Conservation (phyloP, 192 early-diverging fungal species). For the Umbelopsis vinacea region DNA sequence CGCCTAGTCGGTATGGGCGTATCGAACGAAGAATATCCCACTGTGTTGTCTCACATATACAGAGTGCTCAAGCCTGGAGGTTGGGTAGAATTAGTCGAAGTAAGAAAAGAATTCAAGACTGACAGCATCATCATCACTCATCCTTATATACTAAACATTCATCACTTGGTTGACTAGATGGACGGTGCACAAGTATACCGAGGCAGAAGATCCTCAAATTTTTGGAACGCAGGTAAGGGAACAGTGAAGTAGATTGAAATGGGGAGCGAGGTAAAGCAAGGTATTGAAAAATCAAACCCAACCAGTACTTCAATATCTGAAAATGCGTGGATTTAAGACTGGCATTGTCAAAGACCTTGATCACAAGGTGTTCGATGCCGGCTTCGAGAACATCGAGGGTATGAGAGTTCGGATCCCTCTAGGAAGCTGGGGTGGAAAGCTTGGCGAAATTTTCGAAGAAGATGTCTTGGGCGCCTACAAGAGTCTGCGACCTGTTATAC, state of each 20-base stretch:
- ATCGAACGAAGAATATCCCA: constrained; percentile 20
- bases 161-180: not conserved
- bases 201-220: not conserved
- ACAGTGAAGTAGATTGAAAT: too few species aligned
- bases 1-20: constrained; percentile 26
- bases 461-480: not conserved
- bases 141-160: too few species aligned
- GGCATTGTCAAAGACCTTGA: not conserved
- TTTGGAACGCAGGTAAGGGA: not conserved
- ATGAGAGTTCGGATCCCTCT: not conserved
- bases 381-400: not conserved
- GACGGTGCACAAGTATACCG: not conserved
- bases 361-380: not conserved
- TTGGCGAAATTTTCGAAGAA: not conserved
- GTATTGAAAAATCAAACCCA: too few species aligned
- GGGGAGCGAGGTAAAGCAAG: too few species aligned
- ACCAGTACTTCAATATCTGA: not conserved
- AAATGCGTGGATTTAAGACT: not conserved
- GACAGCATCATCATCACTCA: too few species aligned
- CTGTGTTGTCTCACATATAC: constrained; percentile 14
- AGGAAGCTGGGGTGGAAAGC: not conserved
- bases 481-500: not conserved
- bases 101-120: not conserved
- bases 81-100: constrained; percentile 29
- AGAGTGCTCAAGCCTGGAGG: constrained; percentile 38